phyloP scores from a whole-genome alignment of 2,329 filamentous ascomycete genomes.

The Pleomassaria siparia region DNA sequence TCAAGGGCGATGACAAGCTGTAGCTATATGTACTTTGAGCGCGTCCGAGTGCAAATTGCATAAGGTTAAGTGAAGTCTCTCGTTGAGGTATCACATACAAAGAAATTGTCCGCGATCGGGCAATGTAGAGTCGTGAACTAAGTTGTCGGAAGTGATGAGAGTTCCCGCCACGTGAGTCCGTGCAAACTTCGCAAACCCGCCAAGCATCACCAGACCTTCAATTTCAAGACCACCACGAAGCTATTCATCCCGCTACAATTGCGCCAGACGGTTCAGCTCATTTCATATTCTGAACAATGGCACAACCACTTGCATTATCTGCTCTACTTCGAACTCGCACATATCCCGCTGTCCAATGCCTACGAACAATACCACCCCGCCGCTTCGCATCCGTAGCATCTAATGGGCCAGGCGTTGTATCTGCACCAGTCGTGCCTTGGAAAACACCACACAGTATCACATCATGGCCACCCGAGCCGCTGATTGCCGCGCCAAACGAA shows the following conservation, averaged over 20 bases:
- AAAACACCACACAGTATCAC: constrained; percentile 41
- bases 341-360: constrained; percentile 22
- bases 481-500: constrained; percentile 40
- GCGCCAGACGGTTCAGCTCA: neutral
- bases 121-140: no score
- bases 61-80: no score
- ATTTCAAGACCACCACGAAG: neutral
- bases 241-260: neutral
- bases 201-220: constrained; percentile 2
- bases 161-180: neutral
- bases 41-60: no score
- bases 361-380: constrained; percentile 21
- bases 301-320: constrained; percentile 26
- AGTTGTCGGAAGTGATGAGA: no score
- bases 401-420: constrained; percentile 19
- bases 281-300: constrained; percentile 20
- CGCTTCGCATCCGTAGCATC: constrained; percentile 30
- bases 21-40: no score
- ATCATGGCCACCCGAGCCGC: constrained; percentile 38
- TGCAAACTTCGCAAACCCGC: neutral
- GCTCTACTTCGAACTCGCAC: constrained; percentile 27
- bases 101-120: no score
- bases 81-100: no score
- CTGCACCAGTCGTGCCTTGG: constrained; percentile 35
- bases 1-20: no score